phyloP scores from a whole-genome alignment of 768 basidiomycete species.

The Pleurotus sapidus region DNA sequence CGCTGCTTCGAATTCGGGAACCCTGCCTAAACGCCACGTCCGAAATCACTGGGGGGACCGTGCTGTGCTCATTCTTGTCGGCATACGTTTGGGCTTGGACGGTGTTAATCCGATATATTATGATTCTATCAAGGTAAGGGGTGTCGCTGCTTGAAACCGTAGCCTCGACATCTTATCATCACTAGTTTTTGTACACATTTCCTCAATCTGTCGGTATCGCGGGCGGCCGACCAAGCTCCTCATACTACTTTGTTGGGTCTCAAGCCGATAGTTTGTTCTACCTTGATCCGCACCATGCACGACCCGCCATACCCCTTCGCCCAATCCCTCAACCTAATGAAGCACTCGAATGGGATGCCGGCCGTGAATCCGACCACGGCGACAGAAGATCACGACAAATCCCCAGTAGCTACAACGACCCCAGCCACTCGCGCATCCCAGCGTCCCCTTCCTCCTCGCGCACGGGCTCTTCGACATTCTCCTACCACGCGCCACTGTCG shows the following conservation, averaged over 20 bases:
- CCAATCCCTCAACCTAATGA: conserved; percentile 22
- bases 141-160: neutral
- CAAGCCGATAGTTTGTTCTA: conserved; percentile 88
- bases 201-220: conserved; percentile 97
- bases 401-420: conserved; percentile 3
- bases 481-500: conserved; percentile 54
- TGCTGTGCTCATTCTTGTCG: conserved; percentile 84
- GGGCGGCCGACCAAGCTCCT: conserved; percentile 93
- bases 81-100: conserved; percentile 84
- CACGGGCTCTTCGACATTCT: conserved; percentile 50
- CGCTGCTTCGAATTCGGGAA: conserved; percentile 57
- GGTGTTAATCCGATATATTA: conserved; percentile 96
- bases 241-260: conserved; percentile 95
- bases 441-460: conserved; percentile 51
- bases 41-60: conserved; percentile 65
- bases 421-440: conserved; percentile 33
- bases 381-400: conserved; percentile 7
- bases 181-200: conserved; percentile 81
- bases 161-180: neutral
- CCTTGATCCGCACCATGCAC: conserved; percentile 76
- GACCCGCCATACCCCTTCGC: conserved; percentile 72
- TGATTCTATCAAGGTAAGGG: conserved; percentile 57
- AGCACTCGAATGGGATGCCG: conserved; percentile 10
- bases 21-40: conserved; percentile 9
- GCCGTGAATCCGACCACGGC: conserved; percentile 19